phyloP scores from a whole-genome alignment of 495 filamentous ascomycete genomes.

The Podospora comata region DNA sequence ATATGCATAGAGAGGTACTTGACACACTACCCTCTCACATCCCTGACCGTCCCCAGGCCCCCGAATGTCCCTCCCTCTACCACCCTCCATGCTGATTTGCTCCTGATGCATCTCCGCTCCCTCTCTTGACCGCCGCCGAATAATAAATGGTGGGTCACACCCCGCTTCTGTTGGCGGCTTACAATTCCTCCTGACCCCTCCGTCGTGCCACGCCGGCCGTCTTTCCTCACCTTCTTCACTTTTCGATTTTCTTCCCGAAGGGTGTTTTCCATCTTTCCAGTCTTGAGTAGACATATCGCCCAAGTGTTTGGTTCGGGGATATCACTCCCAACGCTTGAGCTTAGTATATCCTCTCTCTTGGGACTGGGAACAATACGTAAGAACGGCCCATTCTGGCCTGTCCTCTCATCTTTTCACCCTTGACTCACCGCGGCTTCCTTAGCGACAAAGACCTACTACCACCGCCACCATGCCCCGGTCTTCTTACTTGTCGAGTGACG shows the following conservation, averaged over 20 bases:
- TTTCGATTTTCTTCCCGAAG: slow-evolving; percentile 11
- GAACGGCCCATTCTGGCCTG: not conserved
- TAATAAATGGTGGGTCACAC: slow-evolving; percentile 39
- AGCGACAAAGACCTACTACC: not conserved
- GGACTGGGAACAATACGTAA: not conserved
- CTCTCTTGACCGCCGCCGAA: slow-evolving; percentile 25
- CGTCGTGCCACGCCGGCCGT: slow-evolving; percentile 17
- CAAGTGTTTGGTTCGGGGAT: not conserved
- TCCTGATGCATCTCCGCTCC: slow-evolving; percentile 18
- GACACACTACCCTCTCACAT: not conserved
- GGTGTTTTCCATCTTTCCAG: not conserved
- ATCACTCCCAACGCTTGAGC: not conserved
- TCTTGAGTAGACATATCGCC: not conserved
- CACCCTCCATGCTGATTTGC: slow-evolving; percentile 15
- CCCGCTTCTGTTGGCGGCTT: slow-evolving; percentile 32
- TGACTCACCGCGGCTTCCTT: not conserved
- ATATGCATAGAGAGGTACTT: not conserved
- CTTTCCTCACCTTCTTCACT: slow-evolving; percentile 12
- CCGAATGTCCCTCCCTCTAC: not conserved
- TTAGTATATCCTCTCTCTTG: not conserved
- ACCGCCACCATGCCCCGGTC: slow-evolving; percentile 19
- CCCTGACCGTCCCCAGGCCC: not conserved
- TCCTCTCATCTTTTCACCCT: not conserved
- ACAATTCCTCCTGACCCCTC: slow-evolving; percentile 37
- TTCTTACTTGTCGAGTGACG: slow-evolving; percentile 29